Base-by-base conservation (phyloP, 371 early-diverging fungal species). In the Blakeslea trispora region DNA sequence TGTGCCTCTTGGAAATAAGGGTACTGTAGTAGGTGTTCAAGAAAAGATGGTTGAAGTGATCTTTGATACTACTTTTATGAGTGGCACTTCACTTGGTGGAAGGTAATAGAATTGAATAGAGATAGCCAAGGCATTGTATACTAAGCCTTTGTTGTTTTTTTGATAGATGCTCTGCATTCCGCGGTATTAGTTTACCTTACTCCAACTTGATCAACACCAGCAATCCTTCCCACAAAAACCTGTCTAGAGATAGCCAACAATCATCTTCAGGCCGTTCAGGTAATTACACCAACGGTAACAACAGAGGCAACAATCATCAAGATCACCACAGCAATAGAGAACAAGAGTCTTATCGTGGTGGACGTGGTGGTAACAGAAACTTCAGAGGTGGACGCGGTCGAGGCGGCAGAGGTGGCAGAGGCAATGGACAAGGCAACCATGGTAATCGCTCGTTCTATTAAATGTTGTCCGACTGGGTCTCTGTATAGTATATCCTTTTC, bases 11-110 rank as follows among this genome's bases (percentile, higher is more conserved):
- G 96, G 84, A 1, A 79, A 85, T 18, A 79, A 79, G 53, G 98
- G 98, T 19, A 91, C 91, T 11, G 85, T 96, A 2, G 88, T 96
- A 44, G 92, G 88, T 10, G 78, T 92, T 9, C 82, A 90, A 24
- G 87, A 83, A 11, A 70, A 81, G 44, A 64, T 77, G 23, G 59
- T 96, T 3, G 96, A 97, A 53, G 82, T 98, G 9, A 67, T 98
- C 0, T 92, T 96, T 66, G 98, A 98, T 63, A 64, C 72, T 31
- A 64, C 84, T 2, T 90, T 95, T 57, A 83, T 93, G 81, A 85
- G 87, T 46, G 95, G 93, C 0, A 80, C 77, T 35, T 82, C 75
- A n/a, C 73, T 97, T 23, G 86, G 84, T 51, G 92, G 89, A 47
- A 68, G 88, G 69, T 84, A 63, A 58, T 56, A 2, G 3, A 14